These are phyloP conservation scores for Adansonia rubrostipa DNA, from an alignment of 441 rosid genomes.

Conservation along the genomic window DNA sequence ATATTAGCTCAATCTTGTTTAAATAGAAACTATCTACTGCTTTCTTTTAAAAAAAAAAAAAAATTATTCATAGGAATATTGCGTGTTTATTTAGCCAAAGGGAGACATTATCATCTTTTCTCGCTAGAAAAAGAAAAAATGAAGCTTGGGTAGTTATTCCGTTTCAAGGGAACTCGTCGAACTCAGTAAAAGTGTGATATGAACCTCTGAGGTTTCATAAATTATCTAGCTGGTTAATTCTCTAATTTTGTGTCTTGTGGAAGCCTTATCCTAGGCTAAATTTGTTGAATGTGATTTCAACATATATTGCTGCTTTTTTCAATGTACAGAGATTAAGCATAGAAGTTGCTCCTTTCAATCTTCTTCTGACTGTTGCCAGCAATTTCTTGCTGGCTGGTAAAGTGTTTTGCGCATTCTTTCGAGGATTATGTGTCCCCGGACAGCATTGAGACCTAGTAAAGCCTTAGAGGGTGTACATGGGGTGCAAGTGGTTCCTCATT, in stretches of 20 bases:
- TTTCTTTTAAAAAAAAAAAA: too few species aligned
- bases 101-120: background rate
- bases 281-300: constrained; percentile 14
- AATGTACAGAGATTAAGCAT: constrained; percentile 28
- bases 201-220: background rate
- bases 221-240: background rate
- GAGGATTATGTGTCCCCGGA: constrained; percentile 58
- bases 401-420: constrained; percentile 20
- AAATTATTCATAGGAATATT: background rate
- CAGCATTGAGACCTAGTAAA: constrained; percentile 45
- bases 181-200: background rate
- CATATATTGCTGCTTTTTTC: background rate
- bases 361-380: constrained; percentile 48
- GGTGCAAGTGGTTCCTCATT: constrained; percentile 68
- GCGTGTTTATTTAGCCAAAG: background rate
- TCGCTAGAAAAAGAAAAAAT: background rate
- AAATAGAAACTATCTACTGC: too few species aligned
- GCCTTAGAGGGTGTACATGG: constrained; percentile 80
- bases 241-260: background rate
- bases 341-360: constrained; percentile 24
- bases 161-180: background rate
- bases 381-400: constrained; percentile 50
- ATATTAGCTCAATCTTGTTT: background rate
- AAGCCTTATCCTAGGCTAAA: background rate
- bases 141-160: background rate